These are phyloP conservation scores for Xylaria curta DNA, from an alignment of 495 filamentous ascomycete species.

Conservation along the genomic window DNA sequence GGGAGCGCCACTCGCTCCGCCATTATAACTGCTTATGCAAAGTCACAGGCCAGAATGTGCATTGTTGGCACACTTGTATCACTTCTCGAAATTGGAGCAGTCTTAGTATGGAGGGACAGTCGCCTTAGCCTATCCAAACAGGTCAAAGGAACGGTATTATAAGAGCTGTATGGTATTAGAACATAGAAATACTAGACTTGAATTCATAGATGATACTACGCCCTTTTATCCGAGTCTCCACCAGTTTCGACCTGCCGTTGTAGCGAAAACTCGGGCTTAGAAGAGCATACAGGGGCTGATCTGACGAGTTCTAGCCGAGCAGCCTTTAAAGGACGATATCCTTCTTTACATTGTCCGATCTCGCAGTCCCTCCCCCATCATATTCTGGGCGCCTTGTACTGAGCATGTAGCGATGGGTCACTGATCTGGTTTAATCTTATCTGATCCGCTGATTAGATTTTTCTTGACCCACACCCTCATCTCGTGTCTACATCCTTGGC, in stretches of 20 bases:
- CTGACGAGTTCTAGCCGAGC: not conserved
- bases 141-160: constrained; percentile 56
- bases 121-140: constrained; percentile 60
- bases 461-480: constrained; percentile 20
- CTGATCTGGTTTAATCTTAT: constrained; percentile 49
- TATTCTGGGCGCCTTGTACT: not conserved
- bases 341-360: constrained; percentile 32
- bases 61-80: constrained; percentile 47
- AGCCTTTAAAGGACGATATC: constrained; percentile 18
- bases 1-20: constrained; percentile 63
- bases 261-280: not conserved
- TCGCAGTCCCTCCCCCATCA: constrained; percentile 27
- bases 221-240: not conserved
- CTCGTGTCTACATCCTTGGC: constrained; percentile 30
- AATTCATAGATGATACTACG: constrained; percentile 2
- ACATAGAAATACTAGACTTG: not conserved
- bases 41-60: constrained; percentile 56
- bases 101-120: constrained; percentile 57
- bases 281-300: not conserved
- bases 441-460: constrained; percentile 55
- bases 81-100: constrained; percentile 49
- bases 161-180: constrained; percentile 10
- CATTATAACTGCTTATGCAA: constrained; percentile 66
- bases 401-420: constrained; percentile 25
- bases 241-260: not conserved